A percentile compares a stretch with the other conserved stretches of the same genome.
Conservation (phyloP, 2,329 filamentous ascomycete genomes). For the Apiospora koreana region DNA sequence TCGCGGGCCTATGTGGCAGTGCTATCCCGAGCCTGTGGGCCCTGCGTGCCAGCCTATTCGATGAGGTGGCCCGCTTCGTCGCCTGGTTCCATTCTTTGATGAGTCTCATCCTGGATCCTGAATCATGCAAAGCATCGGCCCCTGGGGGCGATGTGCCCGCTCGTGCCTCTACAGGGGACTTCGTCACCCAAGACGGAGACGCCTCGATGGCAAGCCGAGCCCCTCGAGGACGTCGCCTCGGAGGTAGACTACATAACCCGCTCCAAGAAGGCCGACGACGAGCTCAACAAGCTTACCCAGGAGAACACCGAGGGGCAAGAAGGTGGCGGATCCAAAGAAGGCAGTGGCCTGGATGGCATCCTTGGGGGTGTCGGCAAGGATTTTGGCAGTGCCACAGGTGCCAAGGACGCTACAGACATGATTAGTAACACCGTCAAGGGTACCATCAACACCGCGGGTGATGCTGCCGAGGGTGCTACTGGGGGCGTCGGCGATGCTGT, state of each 20-base stretch:
- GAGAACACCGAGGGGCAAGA: constrained; percentile 13
- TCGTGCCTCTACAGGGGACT: constrained; percentile 13
- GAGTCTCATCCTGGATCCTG: too few relatives aligned
- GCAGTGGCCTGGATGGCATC: constrained; percentile 20
- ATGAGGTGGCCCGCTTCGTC: too few relatives aligned
- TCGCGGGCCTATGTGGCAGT: too few relatives aligned
- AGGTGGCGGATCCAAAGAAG: constrained; percentile 4
- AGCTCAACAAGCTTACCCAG: background rate
- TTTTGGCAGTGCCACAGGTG: constrained; percentile 23
- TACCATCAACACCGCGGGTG: constrained; percentile 18
- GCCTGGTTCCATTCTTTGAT: too few relatives aligned
- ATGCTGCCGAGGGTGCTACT: constrained; percentile 11
- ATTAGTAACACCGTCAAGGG: constrained; percentile 24
- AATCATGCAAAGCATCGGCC: too few relatives aligned
- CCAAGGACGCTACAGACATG: constrained; percentile 22
- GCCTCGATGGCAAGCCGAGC: constrained; percentile 35
- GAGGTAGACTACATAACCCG: constrained; percentile 32
- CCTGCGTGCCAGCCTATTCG: too few relatives aligned
- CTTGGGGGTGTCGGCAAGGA: constrained; percentile 26
- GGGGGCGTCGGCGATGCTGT: constrained; percentile 18
- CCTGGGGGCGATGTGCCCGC: too few relatives aligned
- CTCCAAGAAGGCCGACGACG: constrained; percentile 20
- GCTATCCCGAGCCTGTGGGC: too few relatives aligned
- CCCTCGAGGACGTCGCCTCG: constrained; percentile 31
- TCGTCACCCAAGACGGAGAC: constrained; percentile 39